phyloP scores from a whole-genome alignment of 2,329 filamentous ascomycete genomes.

The Fusarium circinatum region DNA sequence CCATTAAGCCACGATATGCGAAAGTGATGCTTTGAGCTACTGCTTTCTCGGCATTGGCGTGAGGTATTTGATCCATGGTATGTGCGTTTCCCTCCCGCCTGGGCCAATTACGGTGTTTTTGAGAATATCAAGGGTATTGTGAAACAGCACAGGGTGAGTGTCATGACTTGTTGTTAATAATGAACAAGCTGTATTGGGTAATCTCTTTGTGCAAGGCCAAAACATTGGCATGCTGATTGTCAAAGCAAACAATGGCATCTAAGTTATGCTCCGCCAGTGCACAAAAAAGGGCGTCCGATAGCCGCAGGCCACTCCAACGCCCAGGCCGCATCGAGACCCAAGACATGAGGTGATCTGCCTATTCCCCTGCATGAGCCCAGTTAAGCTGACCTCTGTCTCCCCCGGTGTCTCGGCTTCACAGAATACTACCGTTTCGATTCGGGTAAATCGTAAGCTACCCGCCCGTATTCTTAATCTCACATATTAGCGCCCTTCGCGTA shows the following conservation, averaged over 20 bases:
- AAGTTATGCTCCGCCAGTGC: not conserved
- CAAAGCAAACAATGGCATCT: constrained; percentile 2
- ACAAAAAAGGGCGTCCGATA: constrained; percentile 11
- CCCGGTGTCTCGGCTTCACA: not conserved
- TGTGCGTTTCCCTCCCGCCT: not conserved
- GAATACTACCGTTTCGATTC: not conserved
- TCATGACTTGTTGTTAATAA: too few species aligned
- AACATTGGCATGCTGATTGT: not conserved
- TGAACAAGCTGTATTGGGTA: not conserved
- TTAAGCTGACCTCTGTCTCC: not conserved
- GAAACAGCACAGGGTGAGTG: not conserved
- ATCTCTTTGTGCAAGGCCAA: not conserved
- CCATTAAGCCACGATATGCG: constrained; percentile 4
- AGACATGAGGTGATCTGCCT: not conserved
- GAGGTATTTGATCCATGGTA: not conserved
- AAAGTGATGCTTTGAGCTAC: constrained; percentile 5
- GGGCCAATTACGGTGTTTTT: not conserved
- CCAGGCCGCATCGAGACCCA: constrained; percentile 27
- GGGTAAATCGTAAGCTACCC: not conserved
- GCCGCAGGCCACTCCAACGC: constrained; percentile 22
- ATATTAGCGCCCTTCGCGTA: not conserved
- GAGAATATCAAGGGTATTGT: not conserved
- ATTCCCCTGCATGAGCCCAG: not conserved
- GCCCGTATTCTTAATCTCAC: not conserved
- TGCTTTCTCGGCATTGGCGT: not conserved